These are phyloP conservation scores for Leucogyrophana mollusca DNA, from an alignment of 768 basidiomycete genomes.

Conservation along the genomic window DNA sequence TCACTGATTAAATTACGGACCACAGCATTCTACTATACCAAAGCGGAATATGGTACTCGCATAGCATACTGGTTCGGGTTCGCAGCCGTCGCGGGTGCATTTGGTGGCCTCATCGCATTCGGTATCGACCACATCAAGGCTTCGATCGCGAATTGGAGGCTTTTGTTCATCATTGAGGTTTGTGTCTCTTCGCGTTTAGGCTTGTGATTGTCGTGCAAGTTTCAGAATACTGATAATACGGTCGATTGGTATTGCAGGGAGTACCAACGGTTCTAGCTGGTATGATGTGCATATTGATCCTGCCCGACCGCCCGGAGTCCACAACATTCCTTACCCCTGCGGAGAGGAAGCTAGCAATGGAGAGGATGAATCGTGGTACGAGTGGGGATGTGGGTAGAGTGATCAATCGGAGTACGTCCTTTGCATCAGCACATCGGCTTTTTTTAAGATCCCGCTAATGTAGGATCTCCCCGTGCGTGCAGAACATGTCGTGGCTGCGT, in stretches of 20 bases:
- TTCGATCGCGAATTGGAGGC: constrained; percentile 2
- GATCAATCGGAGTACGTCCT: constrained; percentile 35
- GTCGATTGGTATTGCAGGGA: constrained; percentile 40
- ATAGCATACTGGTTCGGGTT: constrained; percentile 76
- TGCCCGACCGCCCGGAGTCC: constrained; percentile 33
- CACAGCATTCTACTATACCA: constrained; percentile 69
- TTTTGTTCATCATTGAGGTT: constrained; percentile 65
- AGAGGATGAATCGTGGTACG: constrained; percentile 39
- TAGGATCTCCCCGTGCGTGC: constrained; percentile 3
- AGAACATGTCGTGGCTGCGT: constrained; percentile 44
- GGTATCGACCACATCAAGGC: constrained; percentile 25
- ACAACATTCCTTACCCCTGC: constrained; percentile 30
- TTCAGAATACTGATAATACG: too few relatives aligned
- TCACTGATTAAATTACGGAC: constrained; percentile 17
- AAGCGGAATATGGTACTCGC: constrained; percentile 53
- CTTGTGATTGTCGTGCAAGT: too few relatives aligned
- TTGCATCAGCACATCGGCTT: too few relatives aligned
- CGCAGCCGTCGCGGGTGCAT: constrained; percentile 62
- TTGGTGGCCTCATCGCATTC: constrained; percentile 1
- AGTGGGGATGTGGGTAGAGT: constrained; percentile 41
- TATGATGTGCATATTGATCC: constrained; percentile 23
- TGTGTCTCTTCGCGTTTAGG: too few relatives aligned
- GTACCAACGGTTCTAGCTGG: constrained; percentile 42
- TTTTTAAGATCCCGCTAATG: not conserved
- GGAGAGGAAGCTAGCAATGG: constrained; percentile 31